Evolutionary conservation across 441 rosid genomes (phyloP), one percentile per base, ranked within the genome.

Genomic region (Cnidoscolus chayamansa): DNA sequence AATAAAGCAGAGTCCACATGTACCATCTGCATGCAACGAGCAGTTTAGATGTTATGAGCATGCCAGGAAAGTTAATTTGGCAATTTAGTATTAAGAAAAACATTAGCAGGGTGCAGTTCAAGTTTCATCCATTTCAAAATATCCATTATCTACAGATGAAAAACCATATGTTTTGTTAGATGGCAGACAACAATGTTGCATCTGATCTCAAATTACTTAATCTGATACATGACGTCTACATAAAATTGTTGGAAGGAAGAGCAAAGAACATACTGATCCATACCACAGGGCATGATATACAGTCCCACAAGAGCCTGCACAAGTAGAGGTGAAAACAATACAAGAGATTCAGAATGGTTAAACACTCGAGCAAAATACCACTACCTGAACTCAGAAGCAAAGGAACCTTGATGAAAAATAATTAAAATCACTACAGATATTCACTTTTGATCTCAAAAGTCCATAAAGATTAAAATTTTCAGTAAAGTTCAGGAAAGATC

Each of bases 221-320:
- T 11, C 40, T 49, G 50, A 57, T 63, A 68, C 45, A 71, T 60
- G 65, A 65, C 47, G 69, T 60, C 63, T 60, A 59, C 11, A 50
- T 64, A 62, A 72, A 77, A 76, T 60, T 25, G 57, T 67, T 10
- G 17, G 77, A 82, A 79, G 76, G 45, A 67, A 74, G 85, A 82
- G 82, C 63, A 74, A 63, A 86, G 90, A 86, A 94, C 99, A 73
- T 92, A 94, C 99, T 80, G 94, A 94, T 89, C 94, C 99, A 79
- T 86, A 92, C 99, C 99, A 94, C 85, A 90, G 86, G 68, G 90
- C 97, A 68, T 88, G 98, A 80, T 94, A 90, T 40, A 94, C 99
- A 65, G 92, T 92, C 76, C 99, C 99, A 71, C 98, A 90, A 77
- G 99, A 90, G 80, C 98, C 99, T 94, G 94, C 71, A 72, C 60